A percentile compares a stretch with the other conserved stretches of the same genome.
Conservation (phyloP, 2,329 filamentous ascomycete species). For the Metarhizium anisopliae region DNA sequence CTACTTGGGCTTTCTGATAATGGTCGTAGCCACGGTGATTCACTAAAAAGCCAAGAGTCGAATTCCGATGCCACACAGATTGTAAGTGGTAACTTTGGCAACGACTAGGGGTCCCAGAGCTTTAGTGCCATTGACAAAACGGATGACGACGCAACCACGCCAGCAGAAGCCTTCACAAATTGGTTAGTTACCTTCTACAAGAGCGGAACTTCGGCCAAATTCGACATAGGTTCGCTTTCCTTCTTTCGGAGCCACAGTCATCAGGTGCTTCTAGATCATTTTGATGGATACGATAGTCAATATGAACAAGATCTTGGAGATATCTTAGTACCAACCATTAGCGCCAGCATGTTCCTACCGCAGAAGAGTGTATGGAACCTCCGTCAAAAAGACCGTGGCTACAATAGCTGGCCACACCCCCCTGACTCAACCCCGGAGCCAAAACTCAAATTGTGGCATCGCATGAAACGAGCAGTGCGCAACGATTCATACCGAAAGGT, state of each 20-base stretch:
- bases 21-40: not conserved
- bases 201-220: conserved; percentile 41
- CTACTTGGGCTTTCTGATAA: conserved; percentile 21
- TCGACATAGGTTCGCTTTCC: conserved; percentile 42
- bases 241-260: conserved; percentile 42
- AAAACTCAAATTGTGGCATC: conserved; percentile 10
- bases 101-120: conserved; percentile 5
- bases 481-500: conserved; percentile 10
- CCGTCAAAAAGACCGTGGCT: conserved; percentile 21
- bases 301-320: conserved; percentile 38
- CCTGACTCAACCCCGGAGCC: conserved; percentile 17
- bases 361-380: conserved; percentile 43
- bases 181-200: conserved; percentile 34
- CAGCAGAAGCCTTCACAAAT: conserved; percentile 20
- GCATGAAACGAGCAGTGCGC: conserved; percentile 6
- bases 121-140: not conserved
- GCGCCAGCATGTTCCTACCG: conserved; percentile 43
- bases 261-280: conserved; percentile 36
- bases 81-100: not conserved
- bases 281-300: conserved; percentile 39
- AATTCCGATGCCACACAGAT: not conserved
- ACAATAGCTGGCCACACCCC: conserved; percentile 11
- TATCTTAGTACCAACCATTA: conserved; percentile 44
- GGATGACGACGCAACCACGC: conserved; percentile 11
- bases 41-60: not conserved